Conservation (phyloP, 1,139 yeast genomes). For the Starmera stellimalicola region DNA sequence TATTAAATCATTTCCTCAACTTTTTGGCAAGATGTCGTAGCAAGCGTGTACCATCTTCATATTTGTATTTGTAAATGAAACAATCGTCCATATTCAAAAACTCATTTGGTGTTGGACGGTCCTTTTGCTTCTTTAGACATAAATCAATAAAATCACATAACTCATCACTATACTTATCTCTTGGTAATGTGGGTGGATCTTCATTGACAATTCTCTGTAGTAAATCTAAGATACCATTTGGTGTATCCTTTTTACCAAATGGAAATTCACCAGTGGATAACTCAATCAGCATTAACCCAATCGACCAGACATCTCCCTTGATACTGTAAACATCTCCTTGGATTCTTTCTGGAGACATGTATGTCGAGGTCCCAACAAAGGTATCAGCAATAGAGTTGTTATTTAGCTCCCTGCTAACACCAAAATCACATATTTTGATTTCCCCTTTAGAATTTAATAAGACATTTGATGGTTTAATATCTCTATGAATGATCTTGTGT, state of each 20-base stretch:
- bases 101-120: slow-evolving; percentile 54
- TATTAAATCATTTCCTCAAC: slow-evolving; percentile 1
- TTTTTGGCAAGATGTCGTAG: slow-evolving; percentile 20
- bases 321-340: slow-evolving; percentile 90
- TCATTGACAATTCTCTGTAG: slow-evolving; percentile 91
- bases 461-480: slow-evolving; percentile 86
- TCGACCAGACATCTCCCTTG: slow-evolving; percentile 94
- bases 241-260: slow-evolving; percentile 48
- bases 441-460: slow-evolving; percentile 71
- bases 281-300: slow-evolving; percentile 84
- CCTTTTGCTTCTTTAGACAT: slow-evolving; percentile 57
- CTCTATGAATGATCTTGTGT: slow-evolving; percentile 86
- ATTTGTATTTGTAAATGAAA: slow-evolving; percentile 15
- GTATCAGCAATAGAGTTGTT: slow-evolving; percentile 87
- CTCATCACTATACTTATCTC: slow-evolving; percentile 25
- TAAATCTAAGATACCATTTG: slow-evolving; percentile 83
- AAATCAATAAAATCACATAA: slow-evolving; percentile 54
- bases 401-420: slow-evolving; percentile 83
- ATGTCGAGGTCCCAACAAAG: slow-evolving; percentile 94
- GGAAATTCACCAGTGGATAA: slow-evolving; percentile 77
- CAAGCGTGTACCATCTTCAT: slow-evolving; percentile 17
- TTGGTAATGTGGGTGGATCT: slow-evolving; percentile 68
- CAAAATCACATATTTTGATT: slow-evolving; percentile 85
- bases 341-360: slow-evolving; percentile 96
- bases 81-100: slow-evolving; percentile 28